Base-by-base conservation (phyloP, 768 basidiomycete species). In the Calocera viscosa region DNA sequence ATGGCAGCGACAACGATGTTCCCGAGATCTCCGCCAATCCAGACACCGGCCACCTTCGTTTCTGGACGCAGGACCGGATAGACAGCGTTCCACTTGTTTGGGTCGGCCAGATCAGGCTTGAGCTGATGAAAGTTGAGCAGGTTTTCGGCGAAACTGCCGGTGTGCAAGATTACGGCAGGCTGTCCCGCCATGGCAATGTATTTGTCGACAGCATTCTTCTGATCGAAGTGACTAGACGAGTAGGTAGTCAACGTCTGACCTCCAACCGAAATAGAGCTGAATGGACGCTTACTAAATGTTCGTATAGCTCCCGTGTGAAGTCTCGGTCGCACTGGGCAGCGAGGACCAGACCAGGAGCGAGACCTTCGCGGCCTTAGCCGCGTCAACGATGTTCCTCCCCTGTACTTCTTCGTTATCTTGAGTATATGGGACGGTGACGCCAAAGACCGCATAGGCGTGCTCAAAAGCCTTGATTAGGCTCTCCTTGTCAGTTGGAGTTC, bases 271-370 rank as follows among this genome's bases (percentile, higher is more conserved):
- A 14, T 14, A 38, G 35, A 14, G n/a, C n/a, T 5, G 14, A 38
- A 38, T 38, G 5, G 35, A 60, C 26, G 26, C n/a, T n/a, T 32
- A 32, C 53, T 28, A 26, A 10, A 60, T 60, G 26, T 11, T 60
- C 5, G 53, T 60, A 22, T 60, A 60, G 7, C 30, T 60, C 26
- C 53, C 53, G 10, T 60, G 2, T 2, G 53, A 60, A 5, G 53
- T 16, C 11, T 60, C 26, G 5, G 26, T 60, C 16, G 53, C 53
- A 19, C 53, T 60, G 22, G 30, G 30, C 53, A 60, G 30, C 2
- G 53, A 70, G 67, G 64, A 71, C 67, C 65, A 72, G 11, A 74
- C 64, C 38, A 75, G 71, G 49, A 72, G 74, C 63, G 72, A 66
- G 22, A 74, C 68, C 5, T 71, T 72, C 1, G 53, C 70, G n/a